A percentile compares a stretch with the other conserved stretches of the same genome.
phyloP scores from a whole-genome alignment of 371 early-diverging fungal species.

The Mucor lusitanicus region DNA sequence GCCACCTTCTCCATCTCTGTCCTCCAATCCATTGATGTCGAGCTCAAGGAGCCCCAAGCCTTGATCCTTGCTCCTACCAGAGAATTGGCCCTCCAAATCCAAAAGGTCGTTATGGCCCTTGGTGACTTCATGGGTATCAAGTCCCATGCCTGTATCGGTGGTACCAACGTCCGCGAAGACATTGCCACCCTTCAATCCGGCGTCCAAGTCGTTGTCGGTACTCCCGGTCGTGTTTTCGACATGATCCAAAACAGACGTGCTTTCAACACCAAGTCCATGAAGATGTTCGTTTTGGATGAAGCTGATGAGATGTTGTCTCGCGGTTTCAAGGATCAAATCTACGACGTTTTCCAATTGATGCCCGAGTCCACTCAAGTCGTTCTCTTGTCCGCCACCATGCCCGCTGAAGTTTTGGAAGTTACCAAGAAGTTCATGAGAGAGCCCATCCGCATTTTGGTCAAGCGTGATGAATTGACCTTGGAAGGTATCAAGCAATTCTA shows the following conservation, averaged over 20 bases:
- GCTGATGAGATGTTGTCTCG: conserved; percentile 96
- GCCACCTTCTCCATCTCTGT: conserved; percentile 95
- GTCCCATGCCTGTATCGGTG: conserved; percentile 89
- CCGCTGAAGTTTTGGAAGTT: conserved; percentile 88
- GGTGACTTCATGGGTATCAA: conserved; percentile 85
- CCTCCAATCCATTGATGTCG: conserved; percentile 83
- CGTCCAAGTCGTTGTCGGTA: conserved; percentile 89
- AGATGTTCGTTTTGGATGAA: conserved; percentile 96
- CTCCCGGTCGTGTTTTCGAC: conserved; percentile 94
- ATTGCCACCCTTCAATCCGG: conserved; percentile 65
- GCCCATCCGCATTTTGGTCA: conserved; percentile 93
- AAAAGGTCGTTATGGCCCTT: conserved; percentile 80
- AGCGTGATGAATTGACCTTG: conserved; percentile 95
- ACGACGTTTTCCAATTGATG: conserved; percentile 87
- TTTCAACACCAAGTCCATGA: conserved; percentile 76
- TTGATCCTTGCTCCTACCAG: conserved; percentile 91
- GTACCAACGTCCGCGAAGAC: conserved; percentile 86
- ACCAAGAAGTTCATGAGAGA: conserved; percentile 92
- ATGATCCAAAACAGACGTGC: conserved; percentile 86
- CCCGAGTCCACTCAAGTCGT: conserved; percentile 88
- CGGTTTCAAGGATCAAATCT: conserved; percentile 96
- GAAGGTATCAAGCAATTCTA: conserved; percentile 96
- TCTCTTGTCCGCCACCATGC: conserved; percentile 93
- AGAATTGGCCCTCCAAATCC: conserved; percentile 92
- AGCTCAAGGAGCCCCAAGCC: conserved; percentile 79